Base-by-base conservation (phyloP, 257 asterid genomes). In the Petunia secreta region DNA sequence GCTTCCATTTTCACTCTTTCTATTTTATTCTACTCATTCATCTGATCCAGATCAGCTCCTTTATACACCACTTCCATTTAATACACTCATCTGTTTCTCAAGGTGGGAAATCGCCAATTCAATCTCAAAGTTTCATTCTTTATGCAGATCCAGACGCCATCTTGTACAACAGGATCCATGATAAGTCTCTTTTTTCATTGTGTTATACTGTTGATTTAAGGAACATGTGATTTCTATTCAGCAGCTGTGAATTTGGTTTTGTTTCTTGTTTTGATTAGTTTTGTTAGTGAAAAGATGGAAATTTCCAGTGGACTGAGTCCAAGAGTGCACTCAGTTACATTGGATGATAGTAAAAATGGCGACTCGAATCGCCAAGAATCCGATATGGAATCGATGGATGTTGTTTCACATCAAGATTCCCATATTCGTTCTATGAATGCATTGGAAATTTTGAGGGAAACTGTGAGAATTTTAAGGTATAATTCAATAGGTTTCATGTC, bases 401-500 rank as follows among this genome's bases (percentile, higher is more conserved):
- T 39, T 16, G 80, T 38, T 63, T 54, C 71, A 69, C 84, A 84
- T 25, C 58, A 90, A 46, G 92, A 83, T 85, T 87, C 85, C 82
- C 92, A 85, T 39, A 83, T 91, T 81, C 91, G 85, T 81, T 85
- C 99, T 38, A 86, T 85, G 91, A 88, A 86, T 77, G 96, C 97
- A 2, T 67, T 95, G 80, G 97, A 93, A 76, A 95, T 95, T 84
- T 80, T 95, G 87, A 89, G 97, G 82, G 98, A 95, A 86, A 89
- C 92, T 0, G 97, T 93, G 64, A 84, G 99, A 85, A 92, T 95
- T 85, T 89, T 95, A 4, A 77, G 99, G 64, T 90, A 86, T 69
- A 95, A 93, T 86, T 85, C 89, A 1, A n/a, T 88, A 9, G 95
- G 94, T 68, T 89, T 95, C 68, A 84, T 93, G 89, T 87, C 92